These are phyloP conservation scores for Darksidea phi DNA, from an alignment of 495 filamentous ascomycete species.

Conservation along the genomic window DNA sequence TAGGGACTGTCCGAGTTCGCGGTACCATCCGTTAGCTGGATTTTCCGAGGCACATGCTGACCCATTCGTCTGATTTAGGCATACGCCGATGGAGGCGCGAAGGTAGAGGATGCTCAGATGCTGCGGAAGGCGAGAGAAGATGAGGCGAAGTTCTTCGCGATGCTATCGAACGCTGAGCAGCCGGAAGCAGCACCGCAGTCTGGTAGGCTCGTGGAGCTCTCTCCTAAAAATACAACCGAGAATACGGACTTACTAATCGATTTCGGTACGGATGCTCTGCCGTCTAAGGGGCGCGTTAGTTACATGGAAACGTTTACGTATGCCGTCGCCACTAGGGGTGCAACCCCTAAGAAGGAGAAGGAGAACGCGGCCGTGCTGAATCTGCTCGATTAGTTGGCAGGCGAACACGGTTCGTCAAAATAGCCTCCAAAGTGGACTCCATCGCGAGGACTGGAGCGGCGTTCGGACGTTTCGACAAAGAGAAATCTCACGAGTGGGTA, in stretches of 20 bases:
- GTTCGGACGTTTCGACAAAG: too few species aligned
- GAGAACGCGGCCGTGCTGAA: neutral
- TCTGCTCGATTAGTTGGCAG: neutral
- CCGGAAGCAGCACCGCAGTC: neutral
- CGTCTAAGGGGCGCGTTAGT: neutral
- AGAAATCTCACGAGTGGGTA: too few species aligned
- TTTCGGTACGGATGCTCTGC: neutral
- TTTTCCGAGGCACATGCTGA: neutral
- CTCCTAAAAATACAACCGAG: neutral
- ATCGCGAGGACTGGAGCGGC: too few species aligned
- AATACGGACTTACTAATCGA: conserved; percentile 9
- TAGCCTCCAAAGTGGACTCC: too few species aligned
- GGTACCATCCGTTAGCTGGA: neutral
- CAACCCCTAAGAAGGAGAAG: neutral
- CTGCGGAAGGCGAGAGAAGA: conserved; percentile 1
- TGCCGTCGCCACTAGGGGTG: neutral
- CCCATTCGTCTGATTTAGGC: neutral
- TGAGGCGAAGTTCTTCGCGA: conserved; percentile 1
- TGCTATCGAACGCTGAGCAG: neutral
- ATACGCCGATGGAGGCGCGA: conserved; percentile 17
- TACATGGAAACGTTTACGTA: neutral
- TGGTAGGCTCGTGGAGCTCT: conserved; percentile 5
- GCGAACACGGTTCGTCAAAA: too few species aligned
- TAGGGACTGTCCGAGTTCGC: neutral
- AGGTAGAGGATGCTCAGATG: conserved; percentile 9